phyloP scores from a whole-genome alignment of 768 basidiomycete species.

The Suillus variegatus region DNA sequence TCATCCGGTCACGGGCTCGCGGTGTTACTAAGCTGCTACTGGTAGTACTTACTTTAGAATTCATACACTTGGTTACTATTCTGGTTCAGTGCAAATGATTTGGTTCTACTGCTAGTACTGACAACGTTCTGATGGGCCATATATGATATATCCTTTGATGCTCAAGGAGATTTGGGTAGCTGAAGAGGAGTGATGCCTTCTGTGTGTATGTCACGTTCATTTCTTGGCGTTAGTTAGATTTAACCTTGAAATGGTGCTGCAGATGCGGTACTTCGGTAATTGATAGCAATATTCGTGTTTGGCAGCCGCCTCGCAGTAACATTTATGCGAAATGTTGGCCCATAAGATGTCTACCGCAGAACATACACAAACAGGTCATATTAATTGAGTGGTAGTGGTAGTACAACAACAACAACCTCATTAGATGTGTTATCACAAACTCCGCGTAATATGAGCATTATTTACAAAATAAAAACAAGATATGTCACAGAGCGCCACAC shows the following conservation, averaged over 20 bases:
- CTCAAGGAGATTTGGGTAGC: not conserved
- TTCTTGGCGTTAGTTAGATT: not conserved
- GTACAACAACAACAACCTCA: constrained; percentile 17
- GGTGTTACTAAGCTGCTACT: not conserved
- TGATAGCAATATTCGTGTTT: not conserved
- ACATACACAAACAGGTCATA: not conserved
- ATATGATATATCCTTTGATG: too few relatives aligned
- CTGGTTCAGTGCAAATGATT: not conserved
- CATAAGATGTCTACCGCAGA: not conserved
- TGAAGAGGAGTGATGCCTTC: too few relatives aligned
- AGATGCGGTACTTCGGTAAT: not conserved
- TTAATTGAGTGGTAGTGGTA: constrained; percentile 5
- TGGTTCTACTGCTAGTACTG: too few relatives aligned
- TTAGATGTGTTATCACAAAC: constrained; percentile 13
- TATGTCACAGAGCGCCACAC: constrained; percentile 5
- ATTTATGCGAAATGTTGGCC: not conserved
- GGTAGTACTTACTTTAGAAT: not conserved
- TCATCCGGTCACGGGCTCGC: not conserved
- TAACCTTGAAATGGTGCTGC: not conserved
- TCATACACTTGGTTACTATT: not conserved
- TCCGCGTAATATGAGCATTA: constrained; percentile 17
- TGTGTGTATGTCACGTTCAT: not conserved
- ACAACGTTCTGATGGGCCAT: not conserved
- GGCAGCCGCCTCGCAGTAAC: not conserved
- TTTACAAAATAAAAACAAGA: constrained; percentile 23